Base-by-base conservation (phyloP, 495 filamentous ascomycete species). In the Melanomma pulvis-pyrius region DNA sequence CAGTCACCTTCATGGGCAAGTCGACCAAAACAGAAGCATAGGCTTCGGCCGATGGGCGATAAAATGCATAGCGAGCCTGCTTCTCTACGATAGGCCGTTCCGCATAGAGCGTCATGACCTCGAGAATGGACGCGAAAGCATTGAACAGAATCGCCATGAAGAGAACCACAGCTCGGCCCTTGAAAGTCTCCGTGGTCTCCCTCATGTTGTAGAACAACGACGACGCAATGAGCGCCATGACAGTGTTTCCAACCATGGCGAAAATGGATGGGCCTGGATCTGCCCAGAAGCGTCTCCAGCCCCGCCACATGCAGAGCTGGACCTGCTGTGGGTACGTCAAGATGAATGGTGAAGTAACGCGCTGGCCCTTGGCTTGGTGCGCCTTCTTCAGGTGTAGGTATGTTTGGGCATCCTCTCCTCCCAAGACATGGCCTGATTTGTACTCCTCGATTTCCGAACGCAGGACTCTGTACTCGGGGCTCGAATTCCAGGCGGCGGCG, bases 71-170 rank as follows among this genome's bases (percentile, higher is more conserved):
- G 64, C 88, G 87, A 57, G 80, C 78, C 71, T 97, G 93, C 73
- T 97, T 97, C 72, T 97, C 92, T 59, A 97, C 92, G 70, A 97
- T 96, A 0, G 90, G 87, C 15, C 92, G 86, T 83, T 96, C 92
- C 22, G 90, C 87, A 76, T 92, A 97, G 3, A 96, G 82, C 0
- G 89, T 92, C 26, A 96, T 77, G 75, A 92, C 92, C 78, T 96
- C 92, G 26, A 96, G 78, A 56, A 86, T 81, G 70, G 85, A 88
- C 41, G 87, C 79, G 67, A 97, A 96, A 25, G 92, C 92, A 74
- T 93, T 96, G 75, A 96, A 82, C 36, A 97, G 80, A 72, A 93
- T 87, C 30, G 91, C 87, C 73, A 96, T 96, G 82, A 96, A 97
- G 11, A 97, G 79, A 3, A n/a, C n/a, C n/a, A 97, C 77, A 48